Conservation (phyloP, 208 protist species). For the Strigomonas galati region DNA sequence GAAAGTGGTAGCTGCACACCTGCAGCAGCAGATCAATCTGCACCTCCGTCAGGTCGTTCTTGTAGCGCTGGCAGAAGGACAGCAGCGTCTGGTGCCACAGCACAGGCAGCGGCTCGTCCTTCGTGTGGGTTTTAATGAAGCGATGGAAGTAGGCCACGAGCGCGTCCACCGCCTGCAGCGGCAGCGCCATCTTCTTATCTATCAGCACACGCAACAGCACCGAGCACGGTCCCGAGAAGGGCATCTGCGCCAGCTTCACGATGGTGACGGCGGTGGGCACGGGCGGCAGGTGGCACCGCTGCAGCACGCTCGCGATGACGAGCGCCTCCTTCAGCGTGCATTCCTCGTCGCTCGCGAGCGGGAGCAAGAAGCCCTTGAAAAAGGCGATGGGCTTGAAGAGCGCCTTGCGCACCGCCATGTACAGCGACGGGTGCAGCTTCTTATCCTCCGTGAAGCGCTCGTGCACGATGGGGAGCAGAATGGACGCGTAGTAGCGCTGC, state of each 20-base stretch:
- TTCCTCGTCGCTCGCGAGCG: conserved; percentile 92
- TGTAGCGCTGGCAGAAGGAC: conserved; percentile 90
- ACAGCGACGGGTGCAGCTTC: conserved; percentile 98
- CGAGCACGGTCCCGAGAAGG: conserved; percentile 87
- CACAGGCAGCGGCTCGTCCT: conserved; percentile 90
- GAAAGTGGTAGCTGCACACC: conserved; percentile 82
- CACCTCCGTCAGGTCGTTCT: conserved; percentile 72
- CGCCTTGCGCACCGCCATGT: conserved; percentile 97
- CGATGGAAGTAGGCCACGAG: conserved; percentile 95
- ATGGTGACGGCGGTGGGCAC: conserved; percentile 92
- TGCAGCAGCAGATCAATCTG: conserved; percentile 68
- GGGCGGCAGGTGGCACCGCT: conserved; percentile 89
- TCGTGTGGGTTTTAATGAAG: conserved; percentile 80
- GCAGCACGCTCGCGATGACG: conserved; percentile 93
- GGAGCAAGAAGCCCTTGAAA: conserved; percentile 99
- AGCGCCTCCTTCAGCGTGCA: conserved; percentile 95
- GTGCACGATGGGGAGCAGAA: conserved; percentile 96
- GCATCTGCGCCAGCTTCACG: conserved; percentile 92
- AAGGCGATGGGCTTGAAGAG: conserved; percentile 99
- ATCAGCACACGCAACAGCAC: conserved; percentile 96
- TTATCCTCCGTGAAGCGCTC: conserved; percentile 69
- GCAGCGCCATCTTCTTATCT: conserved; percentile 98
- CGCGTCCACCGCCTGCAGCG: conserved; percentile 93
- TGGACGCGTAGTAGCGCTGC: conserved; percentile 97
- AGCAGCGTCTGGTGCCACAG: conserved; percentile 98